phyloP scores from a whole-genome alignment of 2,329 filamentous ascomycete genomes.

The Zelopaecilomyces penicillatus region DNA sequence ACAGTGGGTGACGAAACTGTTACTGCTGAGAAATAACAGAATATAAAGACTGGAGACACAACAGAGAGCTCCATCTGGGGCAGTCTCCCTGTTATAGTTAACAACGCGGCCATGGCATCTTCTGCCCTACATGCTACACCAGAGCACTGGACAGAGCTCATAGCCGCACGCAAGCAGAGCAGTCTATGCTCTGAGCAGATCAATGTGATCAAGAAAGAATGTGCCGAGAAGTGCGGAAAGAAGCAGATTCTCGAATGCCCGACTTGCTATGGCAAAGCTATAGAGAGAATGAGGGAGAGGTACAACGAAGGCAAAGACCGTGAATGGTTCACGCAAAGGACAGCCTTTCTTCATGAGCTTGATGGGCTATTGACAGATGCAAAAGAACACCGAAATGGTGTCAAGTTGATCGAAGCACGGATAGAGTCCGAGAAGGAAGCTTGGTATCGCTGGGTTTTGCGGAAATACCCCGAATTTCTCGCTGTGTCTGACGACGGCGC shows the following conservation, averaged over 20 bases:
- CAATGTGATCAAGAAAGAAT: conserved; percentile 33
- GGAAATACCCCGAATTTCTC: conserved; percentile 31
- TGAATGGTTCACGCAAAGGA: conserved; percentile 46
- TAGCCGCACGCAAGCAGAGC: conserved; percentile 22
- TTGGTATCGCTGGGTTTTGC: conserved; percentile 42
- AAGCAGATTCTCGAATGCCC: conserved; percentile 36
- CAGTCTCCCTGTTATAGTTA: not conserved
- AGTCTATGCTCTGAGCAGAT: conserved; percentile 33
- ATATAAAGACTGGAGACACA: too few species aligned
- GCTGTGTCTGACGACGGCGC: conserved; percentile 21
- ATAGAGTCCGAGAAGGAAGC: conserved; percentile 43
- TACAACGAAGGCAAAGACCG: conserved; percentile 26
- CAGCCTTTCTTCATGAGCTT: conserved; percentile 41
- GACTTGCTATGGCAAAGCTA: conserved; percentile 38
- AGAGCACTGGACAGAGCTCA: conserved; percentile 32
- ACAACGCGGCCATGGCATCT: conserved; percentile 14
- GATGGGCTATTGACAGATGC: conserved; percentile 41
- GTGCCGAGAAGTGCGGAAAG: conserved; percentile 34
- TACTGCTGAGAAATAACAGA: too few species aligned
- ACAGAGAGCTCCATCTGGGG: too few species aligned
- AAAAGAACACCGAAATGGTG: conserved; percentile 32
- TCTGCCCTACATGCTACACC: conserved; percentile 21
- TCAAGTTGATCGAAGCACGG: conserved; percentile 39
- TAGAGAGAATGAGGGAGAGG: conserved; percentile 35
- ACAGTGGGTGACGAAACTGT: too few species aligned